phyloP scores from a whole-genome alignment of 106 monocot genomes.

The Chionographis japonica region DNA sequence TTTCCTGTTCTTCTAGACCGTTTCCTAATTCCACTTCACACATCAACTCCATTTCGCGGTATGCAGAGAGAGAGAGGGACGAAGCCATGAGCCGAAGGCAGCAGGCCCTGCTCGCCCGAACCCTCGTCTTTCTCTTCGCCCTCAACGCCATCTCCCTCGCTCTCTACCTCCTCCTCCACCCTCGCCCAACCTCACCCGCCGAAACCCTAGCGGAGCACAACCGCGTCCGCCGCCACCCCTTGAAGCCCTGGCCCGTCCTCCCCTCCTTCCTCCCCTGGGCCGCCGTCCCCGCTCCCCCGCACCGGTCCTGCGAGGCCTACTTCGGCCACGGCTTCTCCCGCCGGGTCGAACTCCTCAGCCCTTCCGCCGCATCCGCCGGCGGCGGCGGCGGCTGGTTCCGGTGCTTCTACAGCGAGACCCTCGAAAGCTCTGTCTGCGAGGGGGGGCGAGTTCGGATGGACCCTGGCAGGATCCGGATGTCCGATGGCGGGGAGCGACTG shows the following conservation, averaged over 20 bases:
- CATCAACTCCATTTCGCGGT: no score
- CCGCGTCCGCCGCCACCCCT: conserved; percentile 4
- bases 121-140: conserved; percentile 51
- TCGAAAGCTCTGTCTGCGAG: conserved; percentile 73
- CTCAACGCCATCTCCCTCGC: conserved; percentile 41
- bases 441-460: no score
- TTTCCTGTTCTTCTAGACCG: no score
- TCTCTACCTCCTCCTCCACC: conserved; percentile 34
- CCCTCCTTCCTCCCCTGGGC: conserved; percentile 84
- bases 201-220: conserved; percentile 2
- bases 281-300: conserved; percentile 5
- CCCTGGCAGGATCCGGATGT: no score
- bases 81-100: conserved; percentile 26
- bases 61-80: no score
- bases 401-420: conserved; percentile 71
- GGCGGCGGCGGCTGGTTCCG: conserved; percentile 39
- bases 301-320: conserved; percentile 76
- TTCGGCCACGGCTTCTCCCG: conserved; percentile 86
- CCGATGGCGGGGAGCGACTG: no score
- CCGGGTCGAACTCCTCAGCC: conserved; percentile 22
- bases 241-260: conserved; percentile 78
- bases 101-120: conserved; percentile 26
- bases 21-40: no score
- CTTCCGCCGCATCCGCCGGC: no score
- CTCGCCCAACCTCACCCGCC: background rate